These are phyloP conservation scores for Ephemerocybe angulata DNA, from an alignment of 768 basidiomycete genomes.

Conservation along the genomic window DNA sequence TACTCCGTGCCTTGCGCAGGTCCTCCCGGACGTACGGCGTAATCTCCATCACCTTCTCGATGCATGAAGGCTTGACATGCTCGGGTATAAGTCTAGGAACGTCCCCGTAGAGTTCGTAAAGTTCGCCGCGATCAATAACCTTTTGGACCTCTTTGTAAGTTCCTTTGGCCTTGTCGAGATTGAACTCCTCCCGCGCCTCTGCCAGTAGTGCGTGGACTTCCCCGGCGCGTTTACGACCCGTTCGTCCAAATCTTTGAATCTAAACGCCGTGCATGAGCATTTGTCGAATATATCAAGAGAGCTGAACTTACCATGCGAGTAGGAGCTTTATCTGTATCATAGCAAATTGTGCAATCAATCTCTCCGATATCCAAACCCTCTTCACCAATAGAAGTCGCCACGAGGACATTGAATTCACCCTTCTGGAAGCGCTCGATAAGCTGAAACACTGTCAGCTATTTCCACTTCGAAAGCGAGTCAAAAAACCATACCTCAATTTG, in stretches of 20 bases:
- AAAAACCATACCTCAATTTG: slow-evolving; percentile 69
- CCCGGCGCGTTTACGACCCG: slow-evolving; percentile 89
- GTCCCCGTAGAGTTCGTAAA: slow-evolving; percentile 91
- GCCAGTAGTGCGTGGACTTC: slow-evolving; percentile 88
- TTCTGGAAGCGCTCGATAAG: slow-evolving; percentile 83
- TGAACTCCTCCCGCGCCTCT: slow-evolving; percentile 85
- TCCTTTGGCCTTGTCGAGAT: slow-evolving; percentile 84
- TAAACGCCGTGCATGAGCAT: slow-evolving; percentile 33
- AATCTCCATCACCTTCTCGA: slow-evolving; percentile 83
- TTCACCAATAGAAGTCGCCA: slow-evolving; percentile 96
- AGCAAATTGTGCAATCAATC: slow-evolving; percentile 93
- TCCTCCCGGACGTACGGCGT: slow-evolving; percentile 61
- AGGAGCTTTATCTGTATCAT: slow-evolving; percentile 93
- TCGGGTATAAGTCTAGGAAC: slow-evolving; percentile 82
- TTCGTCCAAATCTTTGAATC: slow-evolving; percentile 95
- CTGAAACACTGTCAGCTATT: slow-evolving; percentile 37
- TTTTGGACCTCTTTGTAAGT: slow-evolving; percentile 87
- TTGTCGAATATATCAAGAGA: neutral
- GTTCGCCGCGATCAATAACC: slow-evolving; percentile 78
- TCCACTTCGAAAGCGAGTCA: neutral
- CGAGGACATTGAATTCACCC: slow-evolving; percentile 87
- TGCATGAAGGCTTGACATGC: slow-evolving; percentile 67
- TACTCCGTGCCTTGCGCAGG: slow-evolving; percentile 19
- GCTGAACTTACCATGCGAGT: slow-evolving; percentile 79
- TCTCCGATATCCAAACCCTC: slow-evolving; percentile 98